Evolutionary conservation across 1,284 basidiomycete species (phyloP).

Genomic region (Xerocomus minutiporus): DNA sequence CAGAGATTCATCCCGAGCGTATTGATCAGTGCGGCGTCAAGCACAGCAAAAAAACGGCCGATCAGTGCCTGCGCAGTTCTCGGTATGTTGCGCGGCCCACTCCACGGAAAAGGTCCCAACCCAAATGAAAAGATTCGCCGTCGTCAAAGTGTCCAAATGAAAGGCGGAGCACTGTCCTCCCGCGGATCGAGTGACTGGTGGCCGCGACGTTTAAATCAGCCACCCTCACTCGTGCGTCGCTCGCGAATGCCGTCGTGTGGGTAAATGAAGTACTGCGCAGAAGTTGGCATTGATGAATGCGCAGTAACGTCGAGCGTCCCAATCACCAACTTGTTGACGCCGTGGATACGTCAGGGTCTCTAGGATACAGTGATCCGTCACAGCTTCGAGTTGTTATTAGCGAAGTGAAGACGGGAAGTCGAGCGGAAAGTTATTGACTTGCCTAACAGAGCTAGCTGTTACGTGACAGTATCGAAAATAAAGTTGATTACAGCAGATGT

Average conservation of each 20-base stretch:
- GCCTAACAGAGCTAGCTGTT: background rate
- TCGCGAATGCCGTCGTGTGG: background rate
- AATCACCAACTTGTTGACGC: background rate
- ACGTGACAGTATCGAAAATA: background rate
- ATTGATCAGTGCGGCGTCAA: background rate
- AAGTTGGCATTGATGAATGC: background rate
- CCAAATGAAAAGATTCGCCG: background rate
- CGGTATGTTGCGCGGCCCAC: background rate
- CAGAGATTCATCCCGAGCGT: background rate
- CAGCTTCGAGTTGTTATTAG: background rate
- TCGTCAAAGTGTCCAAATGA: background rate
- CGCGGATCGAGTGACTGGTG: background rate
- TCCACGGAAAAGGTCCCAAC: background rate
- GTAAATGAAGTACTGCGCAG: background rate
- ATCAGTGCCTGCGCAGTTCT: background rate
- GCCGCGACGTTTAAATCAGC: no score
- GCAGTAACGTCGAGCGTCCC: background rate
- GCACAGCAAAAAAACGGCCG: no score
- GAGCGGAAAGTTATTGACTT: background rate
- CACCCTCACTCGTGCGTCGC: background rate
- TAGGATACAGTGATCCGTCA: background rate
- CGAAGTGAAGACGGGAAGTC: background rate
- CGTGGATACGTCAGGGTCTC: background rate
- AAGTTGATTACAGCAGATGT: background rate
- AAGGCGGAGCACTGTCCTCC: background rate